Evolutionary conservation across 2,329 filamentous ascomycete species (phyloP).

Genomic region (Curvularia verruculosa): DNA sequence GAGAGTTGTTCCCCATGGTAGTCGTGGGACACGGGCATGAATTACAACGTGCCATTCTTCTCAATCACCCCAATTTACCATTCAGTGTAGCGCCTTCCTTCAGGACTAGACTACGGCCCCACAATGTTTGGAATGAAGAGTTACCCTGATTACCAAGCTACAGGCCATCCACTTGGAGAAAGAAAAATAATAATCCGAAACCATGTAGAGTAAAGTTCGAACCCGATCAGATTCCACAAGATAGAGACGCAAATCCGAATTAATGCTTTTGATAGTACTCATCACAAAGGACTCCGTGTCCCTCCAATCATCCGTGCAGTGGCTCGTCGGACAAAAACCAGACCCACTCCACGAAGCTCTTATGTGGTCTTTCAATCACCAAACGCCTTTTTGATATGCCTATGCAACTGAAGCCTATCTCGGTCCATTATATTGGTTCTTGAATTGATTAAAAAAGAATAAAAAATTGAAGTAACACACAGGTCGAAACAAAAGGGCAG

Average conservation of each 20-base stretch:
- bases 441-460: conserved; percentile 12
- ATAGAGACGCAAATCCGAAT: background rate
- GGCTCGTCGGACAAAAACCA: background rate
- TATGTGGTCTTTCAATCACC: background rate
- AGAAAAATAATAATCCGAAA: background rate
- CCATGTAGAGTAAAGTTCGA: background rate
- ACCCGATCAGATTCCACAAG: background rate
- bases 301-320: background rate
- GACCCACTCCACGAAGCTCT: background rate
- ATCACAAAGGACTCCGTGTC: background rate
- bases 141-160: background rate
- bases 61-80: background rate
- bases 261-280: background rate
- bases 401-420: conserved; percentile 1
- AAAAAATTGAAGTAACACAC: conserved; percentile 5
- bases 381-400: conserved; percentile 12
- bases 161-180: background rate
- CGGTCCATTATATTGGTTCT: background rate
- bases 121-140: background rate
- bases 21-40: background rate
- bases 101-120: background rate
- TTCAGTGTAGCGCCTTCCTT: background rate
- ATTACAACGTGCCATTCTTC: background rate
- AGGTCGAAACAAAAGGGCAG: conserved; percentile 1
- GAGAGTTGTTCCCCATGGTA: background rate